Percentiles rank a stretch among this genome's conserved stretches.
Evolutionary conservation across 2,329 filamentous ascomycete genomes (phyloP).

Genomic region (Paraphaeosphaeria minitans): DNA sequence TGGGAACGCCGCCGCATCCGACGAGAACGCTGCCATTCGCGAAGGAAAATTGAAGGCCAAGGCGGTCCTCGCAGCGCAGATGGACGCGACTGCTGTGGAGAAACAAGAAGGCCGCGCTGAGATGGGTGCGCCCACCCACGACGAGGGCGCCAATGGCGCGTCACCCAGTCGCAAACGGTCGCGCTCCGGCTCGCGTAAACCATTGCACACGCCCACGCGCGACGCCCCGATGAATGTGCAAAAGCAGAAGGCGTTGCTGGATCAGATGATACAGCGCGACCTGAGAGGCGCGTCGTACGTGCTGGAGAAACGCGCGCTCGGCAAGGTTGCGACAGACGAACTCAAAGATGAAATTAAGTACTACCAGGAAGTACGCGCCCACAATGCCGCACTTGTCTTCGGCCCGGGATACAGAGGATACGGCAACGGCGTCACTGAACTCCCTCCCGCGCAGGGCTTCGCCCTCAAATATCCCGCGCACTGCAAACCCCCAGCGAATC

Average conservation of each 20-base stretch:
- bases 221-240: conserved; percentile 45
- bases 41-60: conserved; percentile 66
- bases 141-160: conserved; percentile 54
- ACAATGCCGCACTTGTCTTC: conserved; percentile 63
- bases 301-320: conserved; percentile 52
- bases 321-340: conserved; percentile 70
- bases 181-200: conserved; percentile 62
- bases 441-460: conserved; percentile 57
- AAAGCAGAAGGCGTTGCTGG: conserved; percentile 56
- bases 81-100: conserved; percentile 38
- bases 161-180: conserved; percentile 62
- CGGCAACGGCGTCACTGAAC: conserved; percentile 82
- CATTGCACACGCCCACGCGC: conserved; percentile 46
- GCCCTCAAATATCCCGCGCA: conserved; percentile 79
- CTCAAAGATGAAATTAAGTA: conserved; percentile 34
- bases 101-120: conserved; percentile 28
- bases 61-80: conserved; percentile 58
- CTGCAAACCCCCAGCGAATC: conserved; percentile 76
- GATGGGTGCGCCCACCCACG: conserved; percentile 38
- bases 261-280: conserved; percentile 70
- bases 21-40: conserved; percentile 54
- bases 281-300: conserved; percentile 62
- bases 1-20: conserved; percentile 32
- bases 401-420: conserved; percentile 83
- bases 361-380: conserved; percentile 51